Conservation (phyloP, 805 yeast genomes). For the Ogataea chonburiensis region DNA sequence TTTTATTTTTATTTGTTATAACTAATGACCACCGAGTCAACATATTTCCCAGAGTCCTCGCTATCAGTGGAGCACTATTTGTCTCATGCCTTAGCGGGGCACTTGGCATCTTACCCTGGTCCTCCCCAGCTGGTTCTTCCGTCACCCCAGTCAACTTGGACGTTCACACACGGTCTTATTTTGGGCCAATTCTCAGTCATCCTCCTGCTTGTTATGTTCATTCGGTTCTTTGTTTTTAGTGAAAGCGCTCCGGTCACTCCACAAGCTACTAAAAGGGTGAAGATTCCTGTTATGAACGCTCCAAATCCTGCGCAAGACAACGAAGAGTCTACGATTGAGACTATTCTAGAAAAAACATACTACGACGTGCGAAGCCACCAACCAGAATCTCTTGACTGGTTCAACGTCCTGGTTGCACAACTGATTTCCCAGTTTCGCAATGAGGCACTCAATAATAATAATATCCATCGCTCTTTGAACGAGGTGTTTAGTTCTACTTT, state of each 20-base stretch:
- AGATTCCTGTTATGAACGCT: conserved; percentile 17
- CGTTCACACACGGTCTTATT: conserved; percentile 75
- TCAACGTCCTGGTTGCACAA: conserved; percentile 91
- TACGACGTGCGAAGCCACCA: conserved; percentile 86
- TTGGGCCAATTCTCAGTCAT: conserved; percentile 75
- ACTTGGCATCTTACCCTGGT: conserved; percentile 17
- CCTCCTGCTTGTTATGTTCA: conserved; percentile 57
- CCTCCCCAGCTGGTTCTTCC: conserved; percentile 12
- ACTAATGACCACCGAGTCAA: conserved; percentile 6
- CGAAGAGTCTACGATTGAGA: conserved; percentile 22
- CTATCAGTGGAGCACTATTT: conserved; percentile 22
- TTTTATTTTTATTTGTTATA: conserved; percentile 1
- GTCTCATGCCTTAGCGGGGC: conserved; percentile 20
- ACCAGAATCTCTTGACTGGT: conserved; percentile 95
- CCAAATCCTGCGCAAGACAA: conserved; percentile 13
- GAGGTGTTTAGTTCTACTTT: conserved; percentile 60
- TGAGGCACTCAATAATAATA: conserved; percentile 86
- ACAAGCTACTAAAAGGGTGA: conserved; percentile 26
- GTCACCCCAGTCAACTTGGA: conserved; percentile 40
- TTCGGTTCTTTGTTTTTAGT: conserved; percentile 74
- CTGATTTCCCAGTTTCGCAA: conserved; percentile 79
- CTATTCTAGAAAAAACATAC: conserved; percentile 84
- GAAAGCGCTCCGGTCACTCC: conserved; percentile 51
- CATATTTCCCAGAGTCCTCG: conserved; percentile 8
- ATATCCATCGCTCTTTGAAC: conserved; percentile 76